phyloP scores from a whole-genome alignment of 768 basidiomycete species.

The Boletus sensibilis region DNA sequence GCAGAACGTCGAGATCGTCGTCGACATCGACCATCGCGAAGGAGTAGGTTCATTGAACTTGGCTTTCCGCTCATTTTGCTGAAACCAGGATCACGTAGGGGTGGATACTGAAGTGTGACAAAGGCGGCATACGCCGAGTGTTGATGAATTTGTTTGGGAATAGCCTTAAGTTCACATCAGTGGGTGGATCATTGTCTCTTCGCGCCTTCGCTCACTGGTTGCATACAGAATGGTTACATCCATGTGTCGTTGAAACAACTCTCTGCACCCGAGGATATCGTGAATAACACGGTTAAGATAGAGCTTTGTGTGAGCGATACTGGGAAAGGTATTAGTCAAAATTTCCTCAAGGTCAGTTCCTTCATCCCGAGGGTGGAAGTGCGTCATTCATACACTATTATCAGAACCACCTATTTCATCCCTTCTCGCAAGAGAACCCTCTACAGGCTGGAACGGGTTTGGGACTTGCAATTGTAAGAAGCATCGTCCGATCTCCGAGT shows the following conservation, averaged over 20 bases:
- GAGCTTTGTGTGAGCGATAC: conserved; percentile 87
- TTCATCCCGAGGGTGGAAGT: not conserved
- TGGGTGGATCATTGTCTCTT: conserved; percentile 34
- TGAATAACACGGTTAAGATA: conserved; percentile 63
- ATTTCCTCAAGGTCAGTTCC: conserved; percentile 74
- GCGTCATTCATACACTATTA: not conserved
- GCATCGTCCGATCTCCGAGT: conserved; percentile 81
- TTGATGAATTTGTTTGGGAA: conserved; percentile 96
- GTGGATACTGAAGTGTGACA: conserved; percentile 86
- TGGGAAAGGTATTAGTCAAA: conserved; percentile 93
- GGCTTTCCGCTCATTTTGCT: not conserved
- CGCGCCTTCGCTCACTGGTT: conserved; percentile 1
- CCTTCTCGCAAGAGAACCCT: conserved; percentile 96
- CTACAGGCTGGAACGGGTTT: conserved; percentile 90
- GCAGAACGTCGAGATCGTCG: conserved; percentile 77
- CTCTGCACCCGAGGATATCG: conserved; percentile 51
- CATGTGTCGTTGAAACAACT: conserved; percentile 81
- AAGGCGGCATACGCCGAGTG: conserved; percentile 87
- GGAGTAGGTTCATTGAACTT: conserved; percentile 46
- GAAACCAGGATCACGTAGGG: conserved; percentile 48
- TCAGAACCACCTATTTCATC: conserved; percentile 92
- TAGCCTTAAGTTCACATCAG: conserved; percentile 88
- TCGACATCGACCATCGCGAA: conserved; percentile 76
- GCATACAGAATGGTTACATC: conserved; percentile 74
- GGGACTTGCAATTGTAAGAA: conserved; percentile 93